phyloP scores from a whole-genome alignment of 371 early-diverging fungal species.

The Syncephalastrum sp. region DNA sequence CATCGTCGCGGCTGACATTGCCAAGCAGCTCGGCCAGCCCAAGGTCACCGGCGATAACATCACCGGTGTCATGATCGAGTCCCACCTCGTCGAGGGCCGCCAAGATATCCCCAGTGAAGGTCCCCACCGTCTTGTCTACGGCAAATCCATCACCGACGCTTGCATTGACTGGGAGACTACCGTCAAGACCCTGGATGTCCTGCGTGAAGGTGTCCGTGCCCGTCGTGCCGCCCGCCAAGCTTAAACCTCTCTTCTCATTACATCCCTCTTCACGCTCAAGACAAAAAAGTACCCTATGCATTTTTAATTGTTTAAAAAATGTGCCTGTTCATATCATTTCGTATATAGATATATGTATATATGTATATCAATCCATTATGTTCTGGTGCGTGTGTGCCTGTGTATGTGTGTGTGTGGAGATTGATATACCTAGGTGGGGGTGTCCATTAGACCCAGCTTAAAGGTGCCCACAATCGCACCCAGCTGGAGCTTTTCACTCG shows the following conservation, averaged over 20 bases:
- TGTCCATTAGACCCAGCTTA: slow-evolving; percentile 45
- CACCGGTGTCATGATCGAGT: slow-evolving; percentile 85
- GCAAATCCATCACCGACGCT: slow-evolving; percentile 80
- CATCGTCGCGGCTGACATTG: slow-evolving; percentile 74
- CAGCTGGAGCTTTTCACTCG: slow-evolving; percentile 82
- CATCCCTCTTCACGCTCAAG: no score
- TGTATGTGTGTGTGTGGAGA: no score
- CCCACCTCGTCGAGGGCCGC: slow-evolving; percentile 75
- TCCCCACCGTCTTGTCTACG: slow-evolving; percentile 63
- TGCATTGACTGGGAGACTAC: slow-evolving; percentile 82
- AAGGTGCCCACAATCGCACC: slow-evolving; percentile 80
- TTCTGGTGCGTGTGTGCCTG: no score
- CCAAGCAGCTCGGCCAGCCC: slow-evolving; percentile 40
- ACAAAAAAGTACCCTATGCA: no score
- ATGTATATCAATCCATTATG: no score
- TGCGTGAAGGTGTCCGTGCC: slow-evolving; percentile 66
- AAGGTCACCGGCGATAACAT: slow-evolving; percentile 58
- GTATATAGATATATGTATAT: no score
- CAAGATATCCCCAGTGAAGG: slow-evolving; percentile 62
- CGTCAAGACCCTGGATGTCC: slow-evolving; percentile 56
- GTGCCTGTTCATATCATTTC: no score
- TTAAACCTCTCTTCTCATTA: not conserved
- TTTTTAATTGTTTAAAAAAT: no score
- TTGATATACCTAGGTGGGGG: no score
- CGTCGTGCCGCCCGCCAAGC: slow-evolving; percentile 51